phyloP scores from a whole-genome alignment of 179 eudicot genomes.

The Vitellaria paradoxa region DNA sequence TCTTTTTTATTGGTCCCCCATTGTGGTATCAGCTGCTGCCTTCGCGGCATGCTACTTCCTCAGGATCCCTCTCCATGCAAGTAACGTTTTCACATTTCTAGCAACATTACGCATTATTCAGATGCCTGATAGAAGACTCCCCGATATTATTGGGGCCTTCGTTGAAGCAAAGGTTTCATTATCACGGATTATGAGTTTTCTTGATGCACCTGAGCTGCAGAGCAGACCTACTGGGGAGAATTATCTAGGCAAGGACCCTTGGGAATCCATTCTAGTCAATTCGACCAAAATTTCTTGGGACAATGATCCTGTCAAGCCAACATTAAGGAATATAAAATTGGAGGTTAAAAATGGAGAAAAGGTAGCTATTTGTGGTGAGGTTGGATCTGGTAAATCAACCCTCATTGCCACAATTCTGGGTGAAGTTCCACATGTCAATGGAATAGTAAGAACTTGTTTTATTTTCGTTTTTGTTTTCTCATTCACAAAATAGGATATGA shows the following conservation, averaged over 20 bases:
- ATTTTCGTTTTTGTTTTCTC: too few species aligned
- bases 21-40: conserved; percentile 23
- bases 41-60: conserved; percentile 28
- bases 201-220: too few species aligned
- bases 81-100: too few species aligned
- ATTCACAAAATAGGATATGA: neutral
- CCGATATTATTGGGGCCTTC: conserved; percentile 20
- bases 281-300: neutral
- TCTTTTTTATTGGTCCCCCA: conserved; percentile 16
- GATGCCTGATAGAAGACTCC: conserved; percentile 16
- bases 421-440: neutral
- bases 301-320: neutral
- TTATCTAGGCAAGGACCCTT: too few species aligned
- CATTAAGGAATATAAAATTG: neutral
- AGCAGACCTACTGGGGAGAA: too few species aligned
- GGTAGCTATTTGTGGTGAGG: neutral
- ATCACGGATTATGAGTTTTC: too few species aligned
- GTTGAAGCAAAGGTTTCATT: too few species aligned
- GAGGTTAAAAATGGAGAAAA: neutral
- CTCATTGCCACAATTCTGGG: neutral
- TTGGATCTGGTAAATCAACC: too few species aligned
- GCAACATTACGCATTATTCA: conserved; percentile 18
- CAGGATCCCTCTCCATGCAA: conserved; percentile 18
- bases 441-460: neutral
- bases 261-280: neutral